These are phyloP conservation scores for Xerocomus minutiporus DNA, from an alignment of 1,284 basidiomycete species.

Conservation along the genomic window DNA sequence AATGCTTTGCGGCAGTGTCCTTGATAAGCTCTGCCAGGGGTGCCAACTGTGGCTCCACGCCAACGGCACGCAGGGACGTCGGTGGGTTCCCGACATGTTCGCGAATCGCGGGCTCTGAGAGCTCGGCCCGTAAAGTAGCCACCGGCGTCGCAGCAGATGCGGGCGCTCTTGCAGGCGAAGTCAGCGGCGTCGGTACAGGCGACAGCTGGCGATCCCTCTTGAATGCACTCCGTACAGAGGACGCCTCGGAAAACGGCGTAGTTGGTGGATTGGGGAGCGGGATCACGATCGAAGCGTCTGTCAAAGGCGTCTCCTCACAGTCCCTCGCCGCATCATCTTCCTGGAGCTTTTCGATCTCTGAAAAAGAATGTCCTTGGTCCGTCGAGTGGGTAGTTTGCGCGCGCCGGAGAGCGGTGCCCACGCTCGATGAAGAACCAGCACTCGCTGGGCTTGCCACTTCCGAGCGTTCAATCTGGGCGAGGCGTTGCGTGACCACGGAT, in stretches of 20 bases:
- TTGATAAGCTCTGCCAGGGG: slow-evolving; percentile 36
- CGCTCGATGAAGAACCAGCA: slow-evolving; percentile 23
- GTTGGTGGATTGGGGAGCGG: slow-evolving; percentile 22
- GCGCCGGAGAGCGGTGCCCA: slow-evolving; percentile 27
- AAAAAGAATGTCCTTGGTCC: slow-evolving; percentile 18
- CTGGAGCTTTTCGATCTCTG: slow-evolving; percentile 25
- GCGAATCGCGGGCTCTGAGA: slow-evolving; percentile 24
- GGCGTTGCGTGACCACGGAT: slow-evolving; percentile 50
- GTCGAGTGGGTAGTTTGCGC: slow-evolving; percentile 19
- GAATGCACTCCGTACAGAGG: slow-evolving; percentile 26
- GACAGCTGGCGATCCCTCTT: slow-evolving; percentile 6
- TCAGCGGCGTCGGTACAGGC: slow-evolving; percentile 7
- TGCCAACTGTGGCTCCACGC: slow-evolving; percentile 17
- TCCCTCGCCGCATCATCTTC: slow-evolving; percentile 1
- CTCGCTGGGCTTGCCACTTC: slow-evolving; percentile 23
- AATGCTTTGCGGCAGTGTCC: slow-evolving; percentile 35
- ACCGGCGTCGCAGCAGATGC: background rate
- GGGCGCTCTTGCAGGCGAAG: slow-evolving; percentile 7
- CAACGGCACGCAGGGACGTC: slow-evolving; percentile 7
- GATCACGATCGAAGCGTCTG: slow-evolving; percentile 27
- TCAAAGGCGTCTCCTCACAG: slow-evolving; percentile 17
- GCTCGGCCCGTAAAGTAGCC: slow-evolving; percentile 12
- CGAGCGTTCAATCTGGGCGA: slow-evolving; percentile 43
- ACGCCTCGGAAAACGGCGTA: slow-evolving; percentile 5
- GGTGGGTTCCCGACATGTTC: slow-evolving; percentile 22